Evolutionary conservation across 192 early-diverging fungal species (phyloP), one percentile per base, ranked within the genome.

Genomic region (Geranomyces michiganensis): DNA sequence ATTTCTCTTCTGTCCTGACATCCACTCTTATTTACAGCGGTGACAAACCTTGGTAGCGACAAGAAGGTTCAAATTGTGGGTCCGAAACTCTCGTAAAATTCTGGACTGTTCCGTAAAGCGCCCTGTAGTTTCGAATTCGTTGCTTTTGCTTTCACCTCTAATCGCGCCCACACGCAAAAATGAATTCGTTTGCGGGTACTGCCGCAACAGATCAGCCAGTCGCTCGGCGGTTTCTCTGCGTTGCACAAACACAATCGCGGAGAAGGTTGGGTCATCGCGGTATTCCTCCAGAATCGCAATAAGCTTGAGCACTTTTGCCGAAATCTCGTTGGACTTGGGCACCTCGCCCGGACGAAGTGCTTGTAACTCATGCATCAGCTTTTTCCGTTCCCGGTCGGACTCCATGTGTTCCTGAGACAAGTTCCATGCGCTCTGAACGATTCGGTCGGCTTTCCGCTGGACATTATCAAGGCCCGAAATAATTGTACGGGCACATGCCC

Each of bases 191-290:
- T 87, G 82, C 15, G 85, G 48, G 14, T 90, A 81, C 26, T 72
- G 68, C 31, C 77, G 74, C 5, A 91, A 67, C 5, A 90, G 53
- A 32, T 73, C 70, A 21, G 70, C 51, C 10, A 94, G 65, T n/a
- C 88, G 62, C 31, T 86, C 75, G 0, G 93, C 94, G 0, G 92
- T 91, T 8, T 90, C 75, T 30, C 95, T 78, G 17, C 90, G 81
- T 60, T 88, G 76, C 8, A 90, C 88, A 75, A 98, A 98, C 10
- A 98, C 87, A 46, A 98, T 96, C 6, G 92, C 93, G 67, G 94
- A 92, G 67, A 96, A 83, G 0, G 78, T 65, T 0, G 83, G 49
- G 6, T 71, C 56, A 14, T 61, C 32, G 9, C 65, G 56, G 72
- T 85, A 90, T 31, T 83, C 72, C 2, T 76, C 29, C 21, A 97